Conservation (phyloP, 164 flowering plant genomes). For the Warburgia ugandensis region DNA sequence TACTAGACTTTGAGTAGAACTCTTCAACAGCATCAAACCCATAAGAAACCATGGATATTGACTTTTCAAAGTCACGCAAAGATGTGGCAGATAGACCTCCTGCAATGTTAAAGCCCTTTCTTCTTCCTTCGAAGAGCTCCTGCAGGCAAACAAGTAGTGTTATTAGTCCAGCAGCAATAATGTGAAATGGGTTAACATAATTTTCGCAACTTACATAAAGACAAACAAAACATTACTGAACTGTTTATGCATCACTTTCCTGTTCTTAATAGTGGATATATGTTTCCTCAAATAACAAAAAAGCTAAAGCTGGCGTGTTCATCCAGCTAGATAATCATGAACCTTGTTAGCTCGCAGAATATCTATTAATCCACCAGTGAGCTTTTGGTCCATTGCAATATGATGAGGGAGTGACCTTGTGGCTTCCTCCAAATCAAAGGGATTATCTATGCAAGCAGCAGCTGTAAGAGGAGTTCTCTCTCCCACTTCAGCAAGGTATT, state of each 20-base stretch:
- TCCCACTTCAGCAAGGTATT: conserved; percentile 82
- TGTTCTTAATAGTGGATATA: neutral
- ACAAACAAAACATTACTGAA: neutral
- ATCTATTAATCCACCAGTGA: conserved; percentile 57
- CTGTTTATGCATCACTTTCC: neutral
- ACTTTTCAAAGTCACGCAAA: conserved; percentile 74
- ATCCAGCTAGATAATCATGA: conserved; percentile 3
- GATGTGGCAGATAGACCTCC: conserved; percentile 63
- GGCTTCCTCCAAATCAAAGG: conserved; percentile 85
- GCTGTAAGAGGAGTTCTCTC: conserved; percentile 88
- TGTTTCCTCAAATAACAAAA: neutral
- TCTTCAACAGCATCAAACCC: conserved; percentile 70
- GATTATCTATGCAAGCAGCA: conserved; percentile 85
- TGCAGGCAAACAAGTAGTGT: conserved; percentile 17
- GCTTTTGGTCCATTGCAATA: conserved; percentile 40
- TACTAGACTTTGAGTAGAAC: conserved; percentile 73
- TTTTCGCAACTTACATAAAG: too few species aligned
- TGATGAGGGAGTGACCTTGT: conserved; percentile 49
- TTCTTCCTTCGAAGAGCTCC: conserved; percentile 87
- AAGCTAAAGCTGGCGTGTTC: neutral
- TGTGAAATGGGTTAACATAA: too few species aligned
- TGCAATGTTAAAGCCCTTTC: conserved; percentile 71
- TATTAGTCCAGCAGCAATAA: neutral
- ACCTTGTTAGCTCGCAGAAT: conserved; percentile 86
- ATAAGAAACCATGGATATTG: conserved; percentile 78